Percentiles rank a stretch among this genome's conserved stretches.
Conservation (phyloP, 2,329 filamentous ascomycete species). For the Hirsutella minnesotensis region DNA sequence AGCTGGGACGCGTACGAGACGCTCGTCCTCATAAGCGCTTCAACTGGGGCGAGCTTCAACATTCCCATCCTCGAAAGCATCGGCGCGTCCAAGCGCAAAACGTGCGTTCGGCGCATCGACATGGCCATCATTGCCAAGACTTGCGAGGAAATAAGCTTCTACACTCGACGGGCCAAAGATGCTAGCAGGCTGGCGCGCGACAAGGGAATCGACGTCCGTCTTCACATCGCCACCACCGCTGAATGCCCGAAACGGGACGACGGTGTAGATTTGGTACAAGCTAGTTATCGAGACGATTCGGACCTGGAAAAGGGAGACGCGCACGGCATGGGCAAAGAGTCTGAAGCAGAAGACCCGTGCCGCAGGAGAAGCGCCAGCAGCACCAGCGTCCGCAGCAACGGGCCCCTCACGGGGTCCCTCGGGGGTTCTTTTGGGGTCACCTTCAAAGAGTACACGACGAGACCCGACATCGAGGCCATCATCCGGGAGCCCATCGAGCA, state of each 20-base stretch:
- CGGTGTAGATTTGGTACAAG: slow-evolving; percentile 3
- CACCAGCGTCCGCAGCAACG: not conserved
- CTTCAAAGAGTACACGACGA: slow-evolving; percentile 30
- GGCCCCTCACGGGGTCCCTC: not conserved
- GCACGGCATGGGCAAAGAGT: not conserved
- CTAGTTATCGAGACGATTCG: not conserved
- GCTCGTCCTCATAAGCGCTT: slow-evolving; percentile 47
- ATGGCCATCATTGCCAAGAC: slow-evolving; percentile 40
- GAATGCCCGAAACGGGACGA: slow-evolving; percentile 1
- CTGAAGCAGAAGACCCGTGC: not conserved
- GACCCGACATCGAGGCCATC: slow-evolving; percentile 39
- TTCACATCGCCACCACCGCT: slow-evolving; percentile 43
- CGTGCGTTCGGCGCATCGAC: slow-evolving; percentile 40
- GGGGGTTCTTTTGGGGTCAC: slow-evolving; percentile 11
- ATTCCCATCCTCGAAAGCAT: slow-evolving; percentile 47
- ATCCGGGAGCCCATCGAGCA: slow-evolving; percentile 43
- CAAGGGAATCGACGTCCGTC: slow-evolving; percentile 34
- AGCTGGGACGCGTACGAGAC: slow-evolving; percentile 48
- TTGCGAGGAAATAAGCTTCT: slow-evolving; percentile 43
- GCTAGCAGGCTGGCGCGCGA: slow-evolving; percentile 27
- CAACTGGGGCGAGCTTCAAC: slow-evolving; percentile 51
- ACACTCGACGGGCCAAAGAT: slow-evolving; percentile 34
- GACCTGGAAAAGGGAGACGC: not conserved
- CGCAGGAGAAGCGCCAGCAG: not conserved
- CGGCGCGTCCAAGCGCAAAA: slow-evolving; percentile 25